Conservation (phyloP, 2,329 filamentous ascomycete species). For the Penicillium sp. region DNA sequence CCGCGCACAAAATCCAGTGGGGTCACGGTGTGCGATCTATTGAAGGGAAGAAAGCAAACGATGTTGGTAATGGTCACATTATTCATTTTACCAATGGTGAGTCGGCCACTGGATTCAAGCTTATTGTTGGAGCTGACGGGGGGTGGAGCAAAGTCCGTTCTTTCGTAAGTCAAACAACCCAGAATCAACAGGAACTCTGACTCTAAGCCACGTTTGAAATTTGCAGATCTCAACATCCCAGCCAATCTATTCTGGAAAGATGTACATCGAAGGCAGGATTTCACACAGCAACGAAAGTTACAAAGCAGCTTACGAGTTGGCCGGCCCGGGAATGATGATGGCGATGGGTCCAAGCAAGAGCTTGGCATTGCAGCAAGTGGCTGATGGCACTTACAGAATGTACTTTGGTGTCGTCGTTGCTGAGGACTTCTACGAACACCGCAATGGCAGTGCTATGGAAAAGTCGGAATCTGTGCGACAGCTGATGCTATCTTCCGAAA, state of each 20-base stretch:
- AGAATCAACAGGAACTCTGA: not conserved
- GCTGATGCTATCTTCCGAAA: slow-evolving; percentile 4
- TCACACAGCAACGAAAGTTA: slow-evolving; percentile 3
- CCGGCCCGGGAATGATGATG: slow-evolving; percentile 4
- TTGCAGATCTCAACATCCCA: not conserved
- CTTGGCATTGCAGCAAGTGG: slow-evolving; percentile 2
- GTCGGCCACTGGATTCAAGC: slow-evolving; percentile 4
- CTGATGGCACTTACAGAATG: slow-evolving; percentile 5
- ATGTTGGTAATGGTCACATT: not conserved
- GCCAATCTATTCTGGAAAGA: slow-evolving; percentile 5
- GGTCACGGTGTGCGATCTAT: slow-evolving; percentile 24
- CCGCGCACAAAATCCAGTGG: slow-evolving; percentile 37
- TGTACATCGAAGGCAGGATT: slow-evolving; percentile 6
- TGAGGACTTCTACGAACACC: slow-evolving; percentile 2
- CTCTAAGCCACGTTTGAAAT: not conserved
- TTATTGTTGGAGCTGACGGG: slow-evolving; percentile 9
- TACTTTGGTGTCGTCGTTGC: slow-evolving; percentile 3
- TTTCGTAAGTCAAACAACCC: slow-evolving; percentile 2
- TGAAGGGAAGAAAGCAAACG: slow-evolving; percentile 2
- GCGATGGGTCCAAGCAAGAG: not conserved
- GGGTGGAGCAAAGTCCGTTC: slow-evolving; percentile 9
- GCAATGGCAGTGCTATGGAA: not conserved
- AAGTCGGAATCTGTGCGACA: slow-evolving; percentile 2
- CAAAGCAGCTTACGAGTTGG: slow-evolving; percentile 1
- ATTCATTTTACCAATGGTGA: not conserved